Conservation (phyloP, 2,329 filamentous ascomycete genomes). For the Diaporthe vaccinii region DNA sequence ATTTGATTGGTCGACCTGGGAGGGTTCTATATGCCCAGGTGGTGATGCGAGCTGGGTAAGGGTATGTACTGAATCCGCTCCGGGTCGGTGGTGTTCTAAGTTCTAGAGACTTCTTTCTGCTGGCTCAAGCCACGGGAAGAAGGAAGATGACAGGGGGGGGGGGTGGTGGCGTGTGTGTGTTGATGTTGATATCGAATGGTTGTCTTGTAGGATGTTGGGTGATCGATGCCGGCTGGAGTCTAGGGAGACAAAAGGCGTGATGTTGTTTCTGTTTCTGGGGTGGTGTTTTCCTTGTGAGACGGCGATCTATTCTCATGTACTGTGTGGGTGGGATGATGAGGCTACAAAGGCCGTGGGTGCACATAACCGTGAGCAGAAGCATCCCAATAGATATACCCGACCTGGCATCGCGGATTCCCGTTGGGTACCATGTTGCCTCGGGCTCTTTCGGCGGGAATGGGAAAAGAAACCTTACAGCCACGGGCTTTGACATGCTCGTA, state of each 20-base stretch:
- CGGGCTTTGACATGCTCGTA: conserved; percentile 16
- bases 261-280: conserved; percentile 3
- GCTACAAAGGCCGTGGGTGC: conserved; percentile 25
- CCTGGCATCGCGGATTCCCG: conserved; percentile 21
- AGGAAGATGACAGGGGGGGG: conserved; percentile 1
- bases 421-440: conserved; percentile 30
- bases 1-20: conserved; percentile 36
- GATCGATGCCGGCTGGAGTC: conserved; percentile 17
- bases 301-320: conserved; percentile 18
- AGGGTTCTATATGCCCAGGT: neutral
- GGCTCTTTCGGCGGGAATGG: conserved; percentile 36
- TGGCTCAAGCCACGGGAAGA: neutral
- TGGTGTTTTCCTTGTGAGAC: conserved; percentile 12
- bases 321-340: conserved; percentile 39
- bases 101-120: conserved; percentile 14
- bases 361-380: conserved; percentile 36
- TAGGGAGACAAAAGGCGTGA: conserved; percentile 32
- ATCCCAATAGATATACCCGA: conserved; percentile 41
- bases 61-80: neutral
- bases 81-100: neutral
- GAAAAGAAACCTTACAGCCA: neutral
- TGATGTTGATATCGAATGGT: conserved; percentile 31
- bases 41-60: conserved; percentile 20
- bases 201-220: conserved; percentile 28
- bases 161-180: conserved; percentile 29